A percentile compares a stretch with the other conserved stretches of the same genome.
Conservation (phyloP, 441 rosid species). For the Cnidoscolus chayamansa region DNA sequence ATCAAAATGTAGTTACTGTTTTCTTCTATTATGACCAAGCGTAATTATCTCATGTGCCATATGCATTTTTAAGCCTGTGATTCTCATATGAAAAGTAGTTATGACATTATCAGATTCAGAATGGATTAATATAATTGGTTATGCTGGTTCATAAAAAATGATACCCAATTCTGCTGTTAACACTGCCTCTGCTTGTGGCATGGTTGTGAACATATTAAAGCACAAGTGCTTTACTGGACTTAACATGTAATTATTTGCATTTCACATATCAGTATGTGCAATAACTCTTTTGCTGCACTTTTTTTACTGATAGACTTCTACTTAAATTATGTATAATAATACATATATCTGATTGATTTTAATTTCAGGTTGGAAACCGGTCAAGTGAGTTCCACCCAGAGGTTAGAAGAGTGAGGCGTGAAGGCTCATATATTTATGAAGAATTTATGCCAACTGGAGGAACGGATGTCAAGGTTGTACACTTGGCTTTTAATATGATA, state of each 20-base stretch:
- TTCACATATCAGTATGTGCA: conserved; percentile 10
- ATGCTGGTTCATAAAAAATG: neutral
- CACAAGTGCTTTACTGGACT: neutral
- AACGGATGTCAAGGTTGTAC: conserved; percentile 95
- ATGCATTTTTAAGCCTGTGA: conserved; percentile 8
- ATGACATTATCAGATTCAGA: neutral
- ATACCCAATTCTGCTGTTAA: neutral
- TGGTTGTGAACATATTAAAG: conserved; percentile 7
- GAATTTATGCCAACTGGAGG: conserved; percentile 99
- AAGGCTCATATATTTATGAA: conserved; percentile 98
- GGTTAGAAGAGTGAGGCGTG: conserved; percentile 96
- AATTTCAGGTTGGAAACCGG: conserved; percentile 79
- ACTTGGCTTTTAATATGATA: neutral
- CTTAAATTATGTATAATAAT: conserved; percentile 1
- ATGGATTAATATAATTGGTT: neutral
- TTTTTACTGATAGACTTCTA: neutral
- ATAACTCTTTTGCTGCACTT: conserved; percentile 5
- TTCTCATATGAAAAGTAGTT: conserved; percentile 9
- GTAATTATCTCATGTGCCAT: conserved; percentile 1
- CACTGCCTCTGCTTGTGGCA: conserved; percentile 4
- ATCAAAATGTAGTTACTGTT: neutral
- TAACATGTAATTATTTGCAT: neutral
- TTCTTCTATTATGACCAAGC: neutral
- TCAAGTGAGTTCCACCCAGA: conserved; percentile 99
- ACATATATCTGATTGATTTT: conserved; percentile 18